These are phyloP conservation scores for Pythium vanterpoolii DNA, from an alignment of 352 stramenopile genomes.

Conservation along the genomic window DNA sequence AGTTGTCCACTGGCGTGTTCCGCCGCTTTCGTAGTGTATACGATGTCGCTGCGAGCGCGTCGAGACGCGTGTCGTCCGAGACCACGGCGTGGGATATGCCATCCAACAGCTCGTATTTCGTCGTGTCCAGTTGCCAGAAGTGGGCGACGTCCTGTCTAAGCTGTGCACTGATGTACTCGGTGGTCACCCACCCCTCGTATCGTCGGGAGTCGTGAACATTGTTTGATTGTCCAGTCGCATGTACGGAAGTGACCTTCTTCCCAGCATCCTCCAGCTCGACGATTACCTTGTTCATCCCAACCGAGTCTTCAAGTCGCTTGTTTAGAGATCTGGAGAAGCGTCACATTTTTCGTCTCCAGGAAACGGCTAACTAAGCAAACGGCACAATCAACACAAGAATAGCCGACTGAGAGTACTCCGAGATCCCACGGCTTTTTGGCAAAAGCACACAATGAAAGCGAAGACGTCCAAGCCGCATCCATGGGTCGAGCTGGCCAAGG, in stretches of 20 bases:
- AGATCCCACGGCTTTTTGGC: not conserved
- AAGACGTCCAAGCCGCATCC: constrained; percentile 24
- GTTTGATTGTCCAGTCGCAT: not conserved
- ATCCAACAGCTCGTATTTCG: constrained; percentile 45
- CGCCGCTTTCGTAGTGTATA: constrained; percentile 8
- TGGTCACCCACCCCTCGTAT: constrained; percentile 47
- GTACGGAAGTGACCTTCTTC: not conserved
- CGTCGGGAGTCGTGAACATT: not conserved
- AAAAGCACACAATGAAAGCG: constrained; percentile 21
- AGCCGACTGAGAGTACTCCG: not conserved
- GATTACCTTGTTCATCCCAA: constrained; percentile 37
- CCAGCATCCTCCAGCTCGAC: constrained; percentile 22
- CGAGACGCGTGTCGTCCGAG: constrained; percentile 23
- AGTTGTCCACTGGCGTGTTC: not conserved
- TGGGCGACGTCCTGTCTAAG: constrained; percentile 44
- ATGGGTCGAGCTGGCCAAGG: constrained; percentile 31
- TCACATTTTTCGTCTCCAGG: not conserved
- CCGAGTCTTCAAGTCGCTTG: not conserved
- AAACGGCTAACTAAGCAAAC: not conserved
- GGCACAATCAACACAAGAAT: not conserved
- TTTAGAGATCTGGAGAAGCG: not conserved
- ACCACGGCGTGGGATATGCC: constrained; percentile 21
- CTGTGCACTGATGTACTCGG: constrained; percentile 39
- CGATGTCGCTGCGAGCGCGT: constrained; percentile 11
- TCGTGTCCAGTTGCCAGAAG: constrained; percentile 40